phyloP scores from a whole-genome alignment of 148 eudicot species.

The Rhododendron griersonianum region DNA sequence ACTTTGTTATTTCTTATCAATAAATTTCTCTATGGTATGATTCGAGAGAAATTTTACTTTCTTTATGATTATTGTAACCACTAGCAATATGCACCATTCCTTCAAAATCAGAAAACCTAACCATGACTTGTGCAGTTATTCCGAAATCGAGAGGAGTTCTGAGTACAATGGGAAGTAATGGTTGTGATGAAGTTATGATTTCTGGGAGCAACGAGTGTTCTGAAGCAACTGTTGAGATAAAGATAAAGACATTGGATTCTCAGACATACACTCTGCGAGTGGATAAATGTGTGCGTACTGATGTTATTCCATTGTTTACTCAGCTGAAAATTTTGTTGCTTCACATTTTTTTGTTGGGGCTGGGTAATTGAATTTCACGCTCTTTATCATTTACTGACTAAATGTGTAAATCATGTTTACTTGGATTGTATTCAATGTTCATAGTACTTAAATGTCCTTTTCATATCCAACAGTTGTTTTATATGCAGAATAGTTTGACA shows the following conservation, averaged over 20 bases:
- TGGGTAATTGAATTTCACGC: neutral
- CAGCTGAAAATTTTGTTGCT: neutral
- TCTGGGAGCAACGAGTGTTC: conserved; percentile 38
- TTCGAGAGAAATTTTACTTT: neutral
- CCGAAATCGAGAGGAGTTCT: neutral
- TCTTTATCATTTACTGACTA: neutral
- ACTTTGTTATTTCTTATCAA: neutral
- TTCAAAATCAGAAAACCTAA: neutral
- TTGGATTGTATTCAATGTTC: neutral
- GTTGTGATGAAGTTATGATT: conserved; percentile 27
- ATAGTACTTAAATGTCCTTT: neutral
- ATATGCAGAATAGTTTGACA: neutral
- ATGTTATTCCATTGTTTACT: neutral
- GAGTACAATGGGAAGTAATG: conserved; percentile 47
- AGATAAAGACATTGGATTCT: conserved; percentile 93
- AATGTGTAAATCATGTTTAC: neutral
- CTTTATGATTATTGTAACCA: neutral
- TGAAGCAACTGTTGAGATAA: conserved; percentile 73
- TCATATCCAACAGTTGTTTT: neutral
- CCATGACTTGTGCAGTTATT: neutral
- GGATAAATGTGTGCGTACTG: conserved; percentile 69
- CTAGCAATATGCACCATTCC: neutral
- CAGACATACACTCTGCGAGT: conserved; percentile 84
- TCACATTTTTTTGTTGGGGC: neutral
- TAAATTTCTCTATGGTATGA: neutral